Percentiles rank a stretch among this genome's conserved stretches.
These are phyloP conservation scores for Beauveria varroae DNA, from an alignment of 2,329 filamentous ascomycete genomes.

Conservation along the genomic window DNA sequence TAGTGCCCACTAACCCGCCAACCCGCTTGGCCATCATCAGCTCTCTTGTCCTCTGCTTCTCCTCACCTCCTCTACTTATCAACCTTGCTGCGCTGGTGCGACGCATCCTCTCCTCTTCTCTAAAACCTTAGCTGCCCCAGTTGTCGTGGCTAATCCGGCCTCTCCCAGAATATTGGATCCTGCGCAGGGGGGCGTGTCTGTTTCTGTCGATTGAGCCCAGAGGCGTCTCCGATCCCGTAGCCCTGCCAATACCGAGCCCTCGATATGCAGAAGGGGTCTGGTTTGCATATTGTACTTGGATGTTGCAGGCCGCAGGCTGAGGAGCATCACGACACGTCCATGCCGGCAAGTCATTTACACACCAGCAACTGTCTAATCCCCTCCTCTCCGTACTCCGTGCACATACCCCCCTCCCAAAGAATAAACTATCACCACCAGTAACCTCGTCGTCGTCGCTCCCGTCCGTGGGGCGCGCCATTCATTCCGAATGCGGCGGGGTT, in stretches of 20 bases:
- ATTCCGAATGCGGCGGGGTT: conserved; percentile 16
- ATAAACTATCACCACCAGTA: not conserved
- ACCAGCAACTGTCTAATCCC: not conserved
- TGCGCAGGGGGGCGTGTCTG: not conserved
- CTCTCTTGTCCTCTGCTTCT: too few species aligned
- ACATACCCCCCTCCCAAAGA: not conserved
- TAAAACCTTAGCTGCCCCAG: not conserved
- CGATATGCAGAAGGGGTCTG: not conserved
- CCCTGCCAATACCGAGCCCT: not conserved
- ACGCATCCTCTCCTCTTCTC: not conserved
- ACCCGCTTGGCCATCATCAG: too few species aligned
- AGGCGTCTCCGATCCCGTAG: conserved; percentile 1
- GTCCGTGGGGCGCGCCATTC: conserved; percentile 1
- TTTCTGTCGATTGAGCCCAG: conserved; percentile 5
- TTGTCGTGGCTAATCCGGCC: not conserved
- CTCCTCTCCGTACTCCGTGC: not conserved
- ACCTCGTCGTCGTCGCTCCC: not conserved
- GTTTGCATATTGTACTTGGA: not conserved
- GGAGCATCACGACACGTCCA: not conserved
- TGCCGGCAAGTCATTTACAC: not conserved
- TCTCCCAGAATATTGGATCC: conserved; percentile 4
- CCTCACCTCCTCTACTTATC: too few species aligned
- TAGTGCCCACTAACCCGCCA: not conserved
- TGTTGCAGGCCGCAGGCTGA: not conserved
- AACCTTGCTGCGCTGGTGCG: not conserved